Base-by-base conservation (phyloP, 2,329 filamentous ascomycete species). In the Arthrobotrys conoides region DNA sequence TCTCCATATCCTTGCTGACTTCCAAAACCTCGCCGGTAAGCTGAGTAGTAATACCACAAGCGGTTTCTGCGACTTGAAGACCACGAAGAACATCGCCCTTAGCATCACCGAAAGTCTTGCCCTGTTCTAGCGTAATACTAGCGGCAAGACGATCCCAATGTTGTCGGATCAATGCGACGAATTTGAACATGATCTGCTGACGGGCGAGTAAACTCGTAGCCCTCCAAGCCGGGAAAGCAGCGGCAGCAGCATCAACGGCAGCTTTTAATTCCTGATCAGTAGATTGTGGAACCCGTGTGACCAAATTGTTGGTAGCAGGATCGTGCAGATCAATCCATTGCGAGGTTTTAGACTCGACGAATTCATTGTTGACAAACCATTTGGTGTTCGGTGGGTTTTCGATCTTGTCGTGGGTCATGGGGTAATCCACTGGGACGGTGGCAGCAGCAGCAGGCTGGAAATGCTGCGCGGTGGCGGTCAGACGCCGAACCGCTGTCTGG, bases 1-100 rank as follows among this genome's bases (percentile, higher is more conserved):
- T 96, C 87, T 96, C 93, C 93, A 96, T 96, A 83, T 96, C 93
- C 87, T 93, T 94, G 69, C 92, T 89, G 12, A 96, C 93, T 86
- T 96, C 93, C 38, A 96, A 87, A 53, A 96, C 88, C 86, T 96
- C 92, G 46, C 93, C 93, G 84, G 92, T 93, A 84, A 96, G 88
- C 84, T 94, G 89, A 82, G 93, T 93, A 0, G 93, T 92, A 69
- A 93, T 93, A 61, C 88, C 91, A 83, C 92, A 93, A 22, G 93
- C 91, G 5, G 91, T 92, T 76, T 96, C 93, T 1, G 93, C 93
- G 27, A 96, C 93, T 87, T 96, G 93, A 76, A 96, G 87, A 57
- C 93, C 93, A 81, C 93, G 88, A 64, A 95, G 88, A 22, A 96
- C 93, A 84, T 96, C 93, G 53, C 93, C 93, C 84, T 88, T 91